A percentile compares a stretch with the other conserved stretches of the same genome.
These are phyloP conservation scores for Aspergillus aculeatinus DNA, from an alignment of 2,329 filamentous ascomycete genomes.

Conservation along the genomic window DNA sequence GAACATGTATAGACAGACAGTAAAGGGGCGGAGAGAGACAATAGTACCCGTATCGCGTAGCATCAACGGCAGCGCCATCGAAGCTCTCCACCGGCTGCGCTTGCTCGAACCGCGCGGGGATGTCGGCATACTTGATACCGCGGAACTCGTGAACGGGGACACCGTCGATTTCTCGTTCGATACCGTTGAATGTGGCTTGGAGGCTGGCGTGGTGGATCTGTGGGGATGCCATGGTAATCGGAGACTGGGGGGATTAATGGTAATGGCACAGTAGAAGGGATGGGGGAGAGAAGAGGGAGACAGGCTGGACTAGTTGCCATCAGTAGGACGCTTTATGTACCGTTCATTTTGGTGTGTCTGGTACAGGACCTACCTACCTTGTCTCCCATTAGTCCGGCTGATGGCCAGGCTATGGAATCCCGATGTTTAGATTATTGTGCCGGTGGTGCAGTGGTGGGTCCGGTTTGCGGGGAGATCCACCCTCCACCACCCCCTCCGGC, in stretches of 20 bases:
- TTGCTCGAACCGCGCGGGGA: constrained; percentile 34
- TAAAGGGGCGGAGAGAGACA: too few relatives aligned
- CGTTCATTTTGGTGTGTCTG: too few relatives aligned
- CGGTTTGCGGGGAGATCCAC: constrained; percentile 23
- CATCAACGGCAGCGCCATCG: constrained; percentile 31
- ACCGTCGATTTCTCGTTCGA: constrained; percentile 14
- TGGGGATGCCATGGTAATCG: constrained; percentile 22
- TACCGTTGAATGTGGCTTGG: constrained; percentile 30
- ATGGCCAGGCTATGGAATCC: too few relatives aligned
- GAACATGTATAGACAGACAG: too few relatives aligned
- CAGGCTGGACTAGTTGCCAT: too few relatives aligned
- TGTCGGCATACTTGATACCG: constrained; percentile 33
- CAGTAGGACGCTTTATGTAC: too few relatives aligned
- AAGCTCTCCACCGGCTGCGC: constrained; percentile 25
- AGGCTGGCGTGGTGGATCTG: constrained; percentile 25
- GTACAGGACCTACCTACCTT: too few relatives aligned
- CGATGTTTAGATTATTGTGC: too few relatives aligned
- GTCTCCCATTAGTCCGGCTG: too few relatives aligned
- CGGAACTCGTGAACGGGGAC: constrained; percentile 27
- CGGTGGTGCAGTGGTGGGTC: background rate
- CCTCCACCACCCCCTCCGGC: background rate
- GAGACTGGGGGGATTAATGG: background rate
- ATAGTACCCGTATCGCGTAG: constrained; percentile 34
- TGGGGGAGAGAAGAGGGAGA: too few relatives aligned
- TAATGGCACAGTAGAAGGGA: too few relatives aligned